phyloP scores from a whole-genome alignment of 257 asterid species.

The Scutellaria galericulata region DNA sequence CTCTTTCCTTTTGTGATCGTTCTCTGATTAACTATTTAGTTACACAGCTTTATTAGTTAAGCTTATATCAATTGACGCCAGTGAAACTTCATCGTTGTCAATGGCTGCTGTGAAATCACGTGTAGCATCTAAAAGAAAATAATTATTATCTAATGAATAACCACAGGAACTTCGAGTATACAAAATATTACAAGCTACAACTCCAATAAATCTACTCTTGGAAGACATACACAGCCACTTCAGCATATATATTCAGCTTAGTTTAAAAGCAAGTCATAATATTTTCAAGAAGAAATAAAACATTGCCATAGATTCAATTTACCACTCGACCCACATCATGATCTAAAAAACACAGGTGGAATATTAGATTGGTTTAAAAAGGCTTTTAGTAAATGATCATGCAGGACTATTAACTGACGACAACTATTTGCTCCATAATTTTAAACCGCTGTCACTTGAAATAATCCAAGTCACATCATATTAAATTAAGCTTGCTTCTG shows the following conservation, averaged over 20 bases:
- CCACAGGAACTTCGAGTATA: constrained; percentile 12
- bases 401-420: constrained; percentile 8
- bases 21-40: constrained; percentile 17
- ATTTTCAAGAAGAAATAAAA: neutral
- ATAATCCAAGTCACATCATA: constrained; percentile 27
- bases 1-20: constrained; percentile 13
- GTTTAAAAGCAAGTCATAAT: constrained; percentile 3
- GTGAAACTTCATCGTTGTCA: constrained; percentile 24
- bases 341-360: constrained; percentile 1
- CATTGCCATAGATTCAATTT: neutral
- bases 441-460: constrained; percentile 24
- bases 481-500: constrained; percentile 17
- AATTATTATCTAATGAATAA: constrained; percentile 1
- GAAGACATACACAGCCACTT: constrained; percentile 2
- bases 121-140: constrained; percentile 22
- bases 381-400: neutral
- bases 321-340: constrained; percentile 4
- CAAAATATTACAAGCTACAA: constrained; percentile 24
- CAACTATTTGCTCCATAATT: neutral
- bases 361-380: constrained; percentile 1
- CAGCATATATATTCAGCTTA: constrained; percentile 12
- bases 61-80: constrained; percentile 11
- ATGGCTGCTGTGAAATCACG: constrained; percentile 10
- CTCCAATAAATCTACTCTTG: neutral
- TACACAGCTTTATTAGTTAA: constrained; percentile 18